Percentiles rank a stretch among this genome's conserved stretches.
These are phyloP conservation scores for Fusarium anthophilum DNA, from an alignment of 2,329 filamentous ascomycete genomes.

Conservation along the genomic window DNA sequence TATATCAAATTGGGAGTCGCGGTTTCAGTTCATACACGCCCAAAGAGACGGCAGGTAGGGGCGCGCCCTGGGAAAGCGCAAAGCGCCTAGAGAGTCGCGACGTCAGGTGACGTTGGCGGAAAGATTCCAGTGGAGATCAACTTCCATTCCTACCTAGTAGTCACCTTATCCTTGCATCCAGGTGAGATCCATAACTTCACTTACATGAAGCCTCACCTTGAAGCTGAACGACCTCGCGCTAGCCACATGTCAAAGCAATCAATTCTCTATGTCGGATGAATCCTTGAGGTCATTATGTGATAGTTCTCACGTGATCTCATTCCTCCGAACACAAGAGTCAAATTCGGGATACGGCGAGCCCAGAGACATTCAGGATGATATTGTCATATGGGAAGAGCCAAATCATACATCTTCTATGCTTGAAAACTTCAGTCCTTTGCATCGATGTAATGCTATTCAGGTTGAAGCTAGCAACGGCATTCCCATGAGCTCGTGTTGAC, in stretches of 20 bases:
- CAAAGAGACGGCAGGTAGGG: not conserved
- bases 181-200: not conserved
- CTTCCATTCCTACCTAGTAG: not conserved
- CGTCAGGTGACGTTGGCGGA: conserved; percentile 41
- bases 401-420: not conserved
- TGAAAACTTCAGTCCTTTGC: not conserved
- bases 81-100: conserved; percentile 38
- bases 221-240: not conserved
- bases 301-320: not conserved
- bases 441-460: not conserved
- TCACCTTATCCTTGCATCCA: not conserved
- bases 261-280: not conserved
- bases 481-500: not conserved
- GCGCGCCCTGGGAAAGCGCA: conserved; percentile 15
- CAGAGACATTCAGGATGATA: not conserved
- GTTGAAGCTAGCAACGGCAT: not conserved
- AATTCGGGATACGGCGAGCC: not conserved
- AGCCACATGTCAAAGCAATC: not conserved
- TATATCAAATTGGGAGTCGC: conserved; percentile 4
- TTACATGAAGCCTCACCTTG: not conserved
- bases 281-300: not conserved
- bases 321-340: not conserved
- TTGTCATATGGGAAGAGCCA: not conserved
- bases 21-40: conserved; percentile 2
- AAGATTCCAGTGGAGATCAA: conserved; percentile 1